Base-by-base conservation (phyloP, 2,329 filamentous ascomycete species). In the Thielaviopsis ethacetica region DNA sequence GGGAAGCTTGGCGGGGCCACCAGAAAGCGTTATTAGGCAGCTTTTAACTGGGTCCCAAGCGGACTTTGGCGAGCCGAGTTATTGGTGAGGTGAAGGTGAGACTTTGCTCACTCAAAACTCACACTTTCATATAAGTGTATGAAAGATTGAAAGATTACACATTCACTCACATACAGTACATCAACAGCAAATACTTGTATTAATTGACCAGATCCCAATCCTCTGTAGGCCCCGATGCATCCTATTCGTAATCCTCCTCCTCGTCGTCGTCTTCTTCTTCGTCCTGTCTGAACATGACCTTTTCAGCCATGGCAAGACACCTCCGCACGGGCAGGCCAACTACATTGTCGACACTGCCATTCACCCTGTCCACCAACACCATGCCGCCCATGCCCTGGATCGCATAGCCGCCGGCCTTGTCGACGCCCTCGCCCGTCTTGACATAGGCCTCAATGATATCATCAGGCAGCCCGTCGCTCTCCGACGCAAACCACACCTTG, bases 371-470 rank as follows among this genome's bases (percentile, higher is more conserved):
- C 13, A 98, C 83, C 60, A 98, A 71, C 61, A 98, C 76, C 68
- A 96, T 83, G 9, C 87, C 85, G 1, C 88, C 93, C 12, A 91
- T 75, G 0, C 91, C 93, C 71, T 98, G 93, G 57, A 98, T 81
- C 1, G 89, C 93, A 71, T 98, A 98, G 0, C 93, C 93, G 1
- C 93, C 93, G 0, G 93, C 93, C 76, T 97, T 98, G 71, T 97
- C 93, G 12, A 83, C 90, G 1, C 93, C 93, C 75, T 98, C 93
- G 59, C 91, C 78, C 22, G 91, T 96, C 67, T 77, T 79, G 60
- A 91, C 85, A 68, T 91, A 91, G 5, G 75, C 80, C 65, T 88
- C 75, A 61, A 97, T 84, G 64, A 95, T 79, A 61, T 95, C 90
- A 72, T 98, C 91, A 15, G 75, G 73, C 61, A 82, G 68, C 3